These are phyloP conservation scores for Chamaenerion angustifolium DNA, from an alignment of 345 rosid genomes.

Conservation along the genomic window DNA sequence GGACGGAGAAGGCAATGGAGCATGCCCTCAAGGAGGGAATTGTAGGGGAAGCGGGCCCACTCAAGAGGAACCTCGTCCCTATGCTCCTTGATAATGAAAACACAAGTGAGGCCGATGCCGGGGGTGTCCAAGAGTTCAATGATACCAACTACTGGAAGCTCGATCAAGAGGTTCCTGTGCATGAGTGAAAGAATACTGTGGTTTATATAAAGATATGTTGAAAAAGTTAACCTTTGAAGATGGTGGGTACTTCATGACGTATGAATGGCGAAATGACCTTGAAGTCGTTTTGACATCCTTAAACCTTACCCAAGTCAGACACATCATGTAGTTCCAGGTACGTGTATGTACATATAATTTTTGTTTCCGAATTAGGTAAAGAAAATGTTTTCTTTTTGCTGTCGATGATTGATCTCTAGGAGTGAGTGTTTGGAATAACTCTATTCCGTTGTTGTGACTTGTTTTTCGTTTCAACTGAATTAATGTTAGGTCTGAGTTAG, in stretches of 20 bases:
- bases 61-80: slow-evolving; percentile 45
- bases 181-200: slow-evolving; percentile 29
- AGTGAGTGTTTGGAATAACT: too few relatives aligned
- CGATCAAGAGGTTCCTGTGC: slow-evolving; percentile 75
- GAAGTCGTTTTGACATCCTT: too few relatives aligned
- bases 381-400: too few relatives aligned
- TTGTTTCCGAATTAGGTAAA: too few relatives aligned
- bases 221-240: not conserved
- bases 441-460: too few relatives aligned
- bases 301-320: too few relatives aligned
- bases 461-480: too few relatives aligned
- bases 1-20: slow-evolving; percentile 91
- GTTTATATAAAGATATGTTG: too few relatives aligned
- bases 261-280: not conserved
- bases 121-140: slow-evolving; percentile 67
- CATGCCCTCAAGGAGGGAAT: slow-evolving; percentile 88
- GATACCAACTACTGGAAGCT: slow-evolving; percentile 91
- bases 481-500: too few relatives aligned
- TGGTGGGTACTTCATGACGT: not conserved
- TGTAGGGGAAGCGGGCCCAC: slow-evolving; percentile 90
- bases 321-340: too few relatives aligned
- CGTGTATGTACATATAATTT: too few relatives aligned
- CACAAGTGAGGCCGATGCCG: slow-evolving; percentile 25
- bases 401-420: too few relatives aligned
- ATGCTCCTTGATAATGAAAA: slow-evolving; percentile 41